These are phyloP conservation scores for Buxus sempervirens DNA, from an alignment of 164 flowering plant genomes.

Conservation along the genomic window DNA sequence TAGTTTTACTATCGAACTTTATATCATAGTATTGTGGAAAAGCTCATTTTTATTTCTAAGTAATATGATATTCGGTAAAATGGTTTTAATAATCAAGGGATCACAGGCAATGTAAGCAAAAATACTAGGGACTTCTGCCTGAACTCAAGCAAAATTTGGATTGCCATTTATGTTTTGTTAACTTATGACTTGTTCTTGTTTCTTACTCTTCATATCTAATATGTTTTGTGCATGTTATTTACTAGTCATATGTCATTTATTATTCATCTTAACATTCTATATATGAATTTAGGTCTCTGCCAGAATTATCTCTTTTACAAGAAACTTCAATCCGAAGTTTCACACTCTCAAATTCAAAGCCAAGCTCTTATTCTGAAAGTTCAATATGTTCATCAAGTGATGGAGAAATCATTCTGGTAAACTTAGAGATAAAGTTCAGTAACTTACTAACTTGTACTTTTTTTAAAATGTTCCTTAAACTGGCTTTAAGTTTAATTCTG, in stretches of 20 bases:
- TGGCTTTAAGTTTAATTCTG: conserved; percentile 2
- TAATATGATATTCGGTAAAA: too few relatives aligned
- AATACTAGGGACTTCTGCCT: too few relatives aligned
- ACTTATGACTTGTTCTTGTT: not conserved
- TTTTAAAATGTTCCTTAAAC: not conserved
- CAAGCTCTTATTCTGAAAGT: conserved; percentile 31
- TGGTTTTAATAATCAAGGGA: too few relatives aligned
- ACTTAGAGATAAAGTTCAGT: too few relatives aligned
- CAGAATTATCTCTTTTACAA: conserved; percentile 68
- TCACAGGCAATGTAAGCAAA: too few relatives aligned
- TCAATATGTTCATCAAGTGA: conserved; percentile 51
- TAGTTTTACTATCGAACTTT: too few relatives aligned
- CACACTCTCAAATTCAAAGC: conserved; percentile 32
- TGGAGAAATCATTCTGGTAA: conserved; percentile 81
- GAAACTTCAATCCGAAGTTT: conserved; percentile 70
- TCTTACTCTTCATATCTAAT: not conserved
- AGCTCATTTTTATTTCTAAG: too few relatives aligned
- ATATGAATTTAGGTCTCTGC: conserved; percentile 66
- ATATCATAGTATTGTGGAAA: too few relatives aligned
- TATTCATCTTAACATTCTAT: conserved; percentile 4
- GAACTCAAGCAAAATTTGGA: too few relatives aligned
- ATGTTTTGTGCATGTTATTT: not conserved
- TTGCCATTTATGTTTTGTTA: not conserved
- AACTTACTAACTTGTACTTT: not conserved
- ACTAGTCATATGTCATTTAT: not conserved